Percentiles rank a stretch among this genome's conserved stretches.
Conservation (phyloP, 225 moss, liverwort and hornwort species). For the Asterella californica region DNA sequence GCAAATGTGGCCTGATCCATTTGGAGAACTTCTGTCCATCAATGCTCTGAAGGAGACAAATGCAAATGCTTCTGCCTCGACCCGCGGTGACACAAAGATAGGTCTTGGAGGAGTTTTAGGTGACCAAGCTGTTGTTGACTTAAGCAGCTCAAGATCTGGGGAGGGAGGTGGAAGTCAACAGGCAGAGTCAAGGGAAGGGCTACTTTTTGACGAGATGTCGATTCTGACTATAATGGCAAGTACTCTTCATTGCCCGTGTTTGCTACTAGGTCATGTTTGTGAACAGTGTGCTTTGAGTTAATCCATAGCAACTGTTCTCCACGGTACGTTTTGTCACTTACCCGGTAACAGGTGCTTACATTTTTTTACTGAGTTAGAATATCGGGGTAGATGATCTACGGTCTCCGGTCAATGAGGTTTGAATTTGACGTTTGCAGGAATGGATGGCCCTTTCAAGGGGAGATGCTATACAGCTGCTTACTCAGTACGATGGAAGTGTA, state of each 20-base stretch:
- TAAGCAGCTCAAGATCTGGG: slow-evolving; percentile 5
- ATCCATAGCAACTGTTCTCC: no score
- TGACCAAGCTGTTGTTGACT: slow-evolving; percentile 45
- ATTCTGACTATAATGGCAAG: slow-evolving; percentile 65
- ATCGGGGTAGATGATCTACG: not conserved
- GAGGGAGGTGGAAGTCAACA: slow-evolving; percentile 51
- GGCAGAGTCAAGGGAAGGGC: slow-evolving; percentile 54
- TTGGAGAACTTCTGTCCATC: slow-evolving; percentile 59
- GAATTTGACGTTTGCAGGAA: slow-evolving; percentile 43
- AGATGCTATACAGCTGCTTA: slow-evolving; percentile 74
- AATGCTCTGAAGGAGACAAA: slow-evolving; percentile 57
- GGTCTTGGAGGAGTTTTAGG: slow-evolving; percentile 47
- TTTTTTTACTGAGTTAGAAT: not conserved
- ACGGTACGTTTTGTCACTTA: not conserved
- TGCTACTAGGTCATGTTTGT: not conserved
- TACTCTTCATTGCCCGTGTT: not conserved
- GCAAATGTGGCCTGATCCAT: slow-evolving; percentile 69
- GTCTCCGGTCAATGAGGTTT: not conserved
- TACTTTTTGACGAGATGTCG: slow-evolving; percentile 64
- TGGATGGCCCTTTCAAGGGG: slow-evolving; percentile 71
- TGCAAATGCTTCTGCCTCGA: slow-evolving; percentile 30
- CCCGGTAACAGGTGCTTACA: not conserved
- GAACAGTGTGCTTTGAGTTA: not conserved
- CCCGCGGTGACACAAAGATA: slow-evolving; percentile 37
- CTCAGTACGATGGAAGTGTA: slow-evolving; percentile 72